These are phyloP conservation scores for Clitoria ternatea DNA, from an alignment of 306 rosid species.

Conservation along the genomic window DNA sequence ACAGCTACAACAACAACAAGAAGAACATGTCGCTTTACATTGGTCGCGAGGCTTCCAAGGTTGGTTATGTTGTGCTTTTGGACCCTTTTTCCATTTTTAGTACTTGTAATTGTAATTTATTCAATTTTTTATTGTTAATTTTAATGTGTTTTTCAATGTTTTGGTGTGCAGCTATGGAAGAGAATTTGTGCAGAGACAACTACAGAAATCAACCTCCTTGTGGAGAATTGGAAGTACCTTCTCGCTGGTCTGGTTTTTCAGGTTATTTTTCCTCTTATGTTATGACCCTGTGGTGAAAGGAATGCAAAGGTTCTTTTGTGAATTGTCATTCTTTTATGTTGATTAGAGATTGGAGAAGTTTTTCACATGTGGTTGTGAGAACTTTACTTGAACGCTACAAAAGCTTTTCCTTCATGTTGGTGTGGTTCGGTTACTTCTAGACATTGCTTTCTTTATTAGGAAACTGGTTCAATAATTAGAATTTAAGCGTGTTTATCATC, in stretches of 20 bases:
- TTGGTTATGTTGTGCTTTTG: slow-evolving; percentile 12
- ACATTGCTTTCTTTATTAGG: slow-evolving; percentile 19
- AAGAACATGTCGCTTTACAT: slow-evolving; percentile 80
- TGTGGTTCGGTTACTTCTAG: slow-evolving; percentile 28
- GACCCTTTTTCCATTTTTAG: background rate
- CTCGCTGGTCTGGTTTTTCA: slow-evolving; percentile 76
- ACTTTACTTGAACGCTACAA: slow-evolving; percentile 31
- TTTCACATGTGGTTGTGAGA: slow-evolving; percentile 29
- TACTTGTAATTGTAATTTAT: background rate
- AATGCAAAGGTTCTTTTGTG: slow-evolving; percentile 15
- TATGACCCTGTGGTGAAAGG: slow-evolving; percentile 12
- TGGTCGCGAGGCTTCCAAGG: slow-evolving; percentile 98
- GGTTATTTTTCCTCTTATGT: slow-evolving; percentile 35
- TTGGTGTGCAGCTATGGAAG: slow-evolving; percentile 71
- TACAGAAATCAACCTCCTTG: slow-evolving; percentile 78
- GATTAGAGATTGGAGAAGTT: slow-evolving; percentile 17
- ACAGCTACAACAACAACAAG: background rate
- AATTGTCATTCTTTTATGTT: background rate
- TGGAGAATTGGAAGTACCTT: slow-evolving; percentile 84
- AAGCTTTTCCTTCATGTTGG: slow-evolving; percentile 29
- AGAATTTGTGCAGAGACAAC: slow-evolving; percentile 46
- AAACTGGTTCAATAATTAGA: background rate
- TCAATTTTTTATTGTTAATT: background rate
- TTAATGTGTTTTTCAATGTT: slow-evolving; percentile 25
- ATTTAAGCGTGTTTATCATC: slow-evolving; percentile 7